Base-by-base conservation (phyloP, 202 grass and related monocot species). In the Bolboschoenoplectus hybrid region DNA sequence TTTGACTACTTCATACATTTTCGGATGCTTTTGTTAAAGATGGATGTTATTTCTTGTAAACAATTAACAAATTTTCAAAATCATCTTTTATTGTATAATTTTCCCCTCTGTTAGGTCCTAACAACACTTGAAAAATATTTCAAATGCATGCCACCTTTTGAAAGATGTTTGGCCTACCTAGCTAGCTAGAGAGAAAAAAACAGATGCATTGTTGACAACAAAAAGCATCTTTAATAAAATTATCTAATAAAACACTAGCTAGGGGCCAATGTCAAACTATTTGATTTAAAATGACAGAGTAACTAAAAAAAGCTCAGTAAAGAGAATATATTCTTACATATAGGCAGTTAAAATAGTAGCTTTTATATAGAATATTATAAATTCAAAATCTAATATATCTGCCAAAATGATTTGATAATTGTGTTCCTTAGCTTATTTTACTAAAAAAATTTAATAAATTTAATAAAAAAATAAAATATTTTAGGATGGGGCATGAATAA, bases 131-230 rank as follows among this genome's bases (percentile, higher is more conserved):
- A n/a, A 70, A 72, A 46, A 67, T 9, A 71, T 9, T 71, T 45
- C 50, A 52, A 52, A 52, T 43, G 39, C 36, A 69, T 69, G 70
- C 17, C 44, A 50, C 45, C 44, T 74, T 74, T 74, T 9, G 32
- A 50, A 74, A 34, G 70, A 74, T 50, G 44, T 74, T 49, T 50
- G 70, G 70, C 70, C n/a, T 13, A 51, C 45, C 70, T 74, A 74
- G 40, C 68, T 74, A 49, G 60, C 60, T 63, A 63, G 65, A 67
- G 34, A 13, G 64, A 26, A 38, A 67, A 67, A 67, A 14, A 36
- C 16, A 10, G 44, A 32, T 74, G 44, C 70, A 32, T 74, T 74
- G 16, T 74, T 50, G 70, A 49, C 44, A 49, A 71, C 14, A 43
- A 69, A 69, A 44, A n/a, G 66, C 17, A 43, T 69, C 39, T 43